phyloP scores from a whole-genome alignment of 192 early-diverging fungal species.

The Backusella circina region DNA sequence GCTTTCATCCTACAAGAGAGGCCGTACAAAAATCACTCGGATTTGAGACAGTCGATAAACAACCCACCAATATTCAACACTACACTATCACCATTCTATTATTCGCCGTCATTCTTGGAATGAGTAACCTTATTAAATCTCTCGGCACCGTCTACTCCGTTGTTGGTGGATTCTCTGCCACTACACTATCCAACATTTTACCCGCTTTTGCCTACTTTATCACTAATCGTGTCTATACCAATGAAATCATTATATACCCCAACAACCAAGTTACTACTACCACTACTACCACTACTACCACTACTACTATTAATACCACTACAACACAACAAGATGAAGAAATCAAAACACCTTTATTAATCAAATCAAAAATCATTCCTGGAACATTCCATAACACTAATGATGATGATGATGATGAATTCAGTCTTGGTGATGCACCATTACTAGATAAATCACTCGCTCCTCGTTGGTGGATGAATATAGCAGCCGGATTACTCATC shows the following conservation, averaged over 20 bases:
- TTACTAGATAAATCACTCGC: background rate
- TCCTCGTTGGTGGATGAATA: conserved; percentile 36
- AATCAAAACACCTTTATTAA: background rate
- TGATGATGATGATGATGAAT: conserved; percentile 1
- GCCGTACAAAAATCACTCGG: conserved; percentile 45
- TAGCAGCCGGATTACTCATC: conserved; percentile 37
- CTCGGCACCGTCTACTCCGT: conserved; percentile 45
- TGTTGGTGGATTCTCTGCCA: conserved; percentile 51
- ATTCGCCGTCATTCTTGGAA: conserved; percentile 25
- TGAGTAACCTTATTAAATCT: conserved; percentile 32
- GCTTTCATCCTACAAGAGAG: conserved; percentile 45
- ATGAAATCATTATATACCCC: background rate
- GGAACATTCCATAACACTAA: background rate
- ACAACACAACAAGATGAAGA: background rate
- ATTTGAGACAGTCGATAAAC: conserved; percentile 28
- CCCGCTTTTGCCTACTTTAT: conserved; percentile 42
- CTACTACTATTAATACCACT: background rate
- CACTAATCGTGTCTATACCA: conserved; percentile 22
- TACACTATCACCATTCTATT: conserved; percentile 33
- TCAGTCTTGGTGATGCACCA: background rate
- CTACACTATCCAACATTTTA: conserved; percentile 46
- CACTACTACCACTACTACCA: background rate
- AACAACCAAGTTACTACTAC: background rate
- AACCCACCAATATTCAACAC: conserved; percentile 38
- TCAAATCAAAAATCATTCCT: background rate